Conservation (phyloP, 2,329 filamentous ascomycete species). For the Penicillium rolfsii region DNA sequence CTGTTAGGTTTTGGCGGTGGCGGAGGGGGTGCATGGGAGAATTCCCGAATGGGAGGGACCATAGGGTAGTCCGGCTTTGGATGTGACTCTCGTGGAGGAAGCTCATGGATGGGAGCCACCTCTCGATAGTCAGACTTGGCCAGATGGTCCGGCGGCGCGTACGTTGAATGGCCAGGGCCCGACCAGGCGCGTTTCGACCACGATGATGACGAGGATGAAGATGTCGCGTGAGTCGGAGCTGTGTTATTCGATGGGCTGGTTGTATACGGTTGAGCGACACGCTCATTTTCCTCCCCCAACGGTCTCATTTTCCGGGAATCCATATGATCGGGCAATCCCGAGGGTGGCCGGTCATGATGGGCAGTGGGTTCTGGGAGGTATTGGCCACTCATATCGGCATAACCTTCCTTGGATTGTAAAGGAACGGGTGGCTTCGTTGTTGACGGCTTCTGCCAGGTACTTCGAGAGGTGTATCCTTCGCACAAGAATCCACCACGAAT, state of each 20-base stretch:
- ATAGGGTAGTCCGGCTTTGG: slow-evolving; percentile 46
- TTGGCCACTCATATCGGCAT: slow-evolving; percentile 42
- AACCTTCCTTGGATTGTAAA: slow-evolving; percentile 79
- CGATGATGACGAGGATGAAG: slow-evolving; percentile 31
- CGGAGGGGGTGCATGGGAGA: slow-evolving; percentile 41
- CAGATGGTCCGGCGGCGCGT: slow-evolving; percentile 42
- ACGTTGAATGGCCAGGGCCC: slow-evolving; percentile 40
- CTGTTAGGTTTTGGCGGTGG: slow-evolving; percentile 40
- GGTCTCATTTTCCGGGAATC: slow-evolving; percentile 53
- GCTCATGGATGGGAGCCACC: slow-evolving; percentile 45
- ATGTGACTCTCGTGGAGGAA: slow-evolving; percentile 44
- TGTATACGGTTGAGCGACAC: slow-evolving; percentile 42
- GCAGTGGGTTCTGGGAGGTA: slow-evolving; percentile 45
- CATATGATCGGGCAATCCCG: slow-evolving; percentile 38
- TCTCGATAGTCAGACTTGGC: slow-evolving; percentile 47
- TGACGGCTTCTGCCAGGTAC: slow-evolving; percentile 76
- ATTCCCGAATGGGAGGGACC: slow-evolving; percentile 47
- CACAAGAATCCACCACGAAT: slow-evolving; percentile 87
- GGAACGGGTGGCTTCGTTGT: slow-evolving; percentile 70
- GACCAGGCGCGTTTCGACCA: slow-evolving; percentile 49
- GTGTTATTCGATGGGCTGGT: slow-evolving; percentile 43
- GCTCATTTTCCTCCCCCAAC: slow-evolving; percentile 52
- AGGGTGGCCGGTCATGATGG: slow-evolving; percentile 43
- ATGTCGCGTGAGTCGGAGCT: slow-evolving; percentile 33
- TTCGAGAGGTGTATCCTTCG: slow-evolving; percentile 82